phyloP scores from a whole-genome alignment of 306 rosid species.

The Prunus padus region DNA sequence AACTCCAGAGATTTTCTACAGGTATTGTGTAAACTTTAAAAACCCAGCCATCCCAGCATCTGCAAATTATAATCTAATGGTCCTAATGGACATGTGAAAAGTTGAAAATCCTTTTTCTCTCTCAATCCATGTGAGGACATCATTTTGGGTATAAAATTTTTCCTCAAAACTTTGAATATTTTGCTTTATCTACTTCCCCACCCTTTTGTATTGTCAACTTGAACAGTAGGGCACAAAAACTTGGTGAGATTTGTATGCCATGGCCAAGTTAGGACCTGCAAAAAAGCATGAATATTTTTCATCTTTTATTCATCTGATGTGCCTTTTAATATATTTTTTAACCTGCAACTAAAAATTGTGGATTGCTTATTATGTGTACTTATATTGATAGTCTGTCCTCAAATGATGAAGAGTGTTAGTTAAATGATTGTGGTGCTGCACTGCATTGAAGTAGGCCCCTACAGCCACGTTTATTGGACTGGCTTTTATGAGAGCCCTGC shows the following conservation, averaged over 20 bases:
- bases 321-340: no score
- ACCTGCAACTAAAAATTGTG: no score
- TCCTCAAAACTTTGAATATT: slow-evolving; percentile 7
- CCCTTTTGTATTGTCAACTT: slow-evolving; percentile 23
- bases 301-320: no score
- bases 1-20: slow-evolving; percentile 21
- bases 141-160: slow-evolving; percentile 14
- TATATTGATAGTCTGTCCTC: not conserved
- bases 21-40: slow-evolving; percentile 16
- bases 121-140: slow-evolving; percentile 17
- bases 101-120: slow-evolving; percentile 26
- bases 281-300: not conserved
- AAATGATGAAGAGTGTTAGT: not conserved
- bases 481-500: slow-evolving; percentile 17
- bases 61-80: slow-evolving; percentile 19
- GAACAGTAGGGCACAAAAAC: slow-evolving; percentile 19
- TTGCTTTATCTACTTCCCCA: slow-evolving; percentile 19
- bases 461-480: slow-evolving; percentile 34
- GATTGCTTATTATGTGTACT: not conserved
- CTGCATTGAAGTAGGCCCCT: slow-evolving; percentile 37
- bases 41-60: slow-evolving; percentile 16
- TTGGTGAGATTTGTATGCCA: not conserved
- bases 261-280: not conserved
- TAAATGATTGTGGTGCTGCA: slow-evolving; percentile 21
- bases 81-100: slow-evolving; percentile 20